Evolutionary conservation across 1,284 basidiomycete genomes (phyloP).

Genomic region (Rhodotorula sp.): DNA sequence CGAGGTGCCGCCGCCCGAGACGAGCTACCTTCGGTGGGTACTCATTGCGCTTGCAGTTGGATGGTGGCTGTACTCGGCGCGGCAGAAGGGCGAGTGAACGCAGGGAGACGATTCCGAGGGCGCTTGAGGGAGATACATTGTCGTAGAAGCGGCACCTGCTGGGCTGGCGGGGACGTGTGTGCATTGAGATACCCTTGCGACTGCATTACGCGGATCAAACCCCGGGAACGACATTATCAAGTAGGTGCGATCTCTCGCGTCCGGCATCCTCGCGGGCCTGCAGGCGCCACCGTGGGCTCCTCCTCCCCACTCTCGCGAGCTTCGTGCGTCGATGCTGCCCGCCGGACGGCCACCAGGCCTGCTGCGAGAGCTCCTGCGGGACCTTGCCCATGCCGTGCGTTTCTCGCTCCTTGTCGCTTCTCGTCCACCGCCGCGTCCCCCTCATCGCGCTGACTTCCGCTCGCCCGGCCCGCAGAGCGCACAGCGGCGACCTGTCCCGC

Average conservation of each 20-base stretch:
- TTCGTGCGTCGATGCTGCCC: slow-evolving; percentile 8
- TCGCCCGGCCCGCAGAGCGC: not conserved
- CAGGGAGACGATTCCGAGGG: too few species aligned
- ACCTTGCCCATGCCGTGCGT: slow-evolving; percentile 27
- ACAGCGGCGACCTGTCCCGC: not conserved
- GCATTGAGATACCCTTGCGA: too few species aligned
- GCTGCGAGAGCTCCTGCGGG: slow-evolving; percentile 15
- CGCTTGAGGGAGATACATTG: not conserved
- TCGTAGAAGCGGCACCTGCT: too few species aligned
- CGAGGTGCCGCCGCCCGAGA: slow-evolving; percentile 12
- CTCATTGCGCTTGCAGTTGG: not conserved
- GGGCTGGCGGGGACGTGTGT: too few species aligned
- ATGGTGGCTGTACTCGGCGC: slow-evolving; percentile 12
- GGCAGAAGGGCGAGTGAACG: not conserved
- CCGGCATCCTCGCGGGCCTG: too few species aligned
- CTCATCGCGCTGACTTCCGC: not conserved
- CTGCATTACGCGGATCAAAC: too few species aligned
- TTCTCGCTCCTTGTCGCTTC: not conserved
- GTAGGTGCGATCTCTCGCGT: not conserved
- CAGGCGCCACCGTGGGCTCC: not conserved
- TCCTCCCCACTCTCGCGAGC: not conserved
- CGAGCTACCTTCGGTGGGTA: slow-evolving; percentile 10
- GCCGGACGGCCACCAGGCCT: slow-evolving; percentile 11
- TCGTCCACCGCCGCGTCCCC: not conserved
- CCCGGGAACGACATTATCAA: too few species aligned